Evolutionary conservation across 371 early-diverging fungal genomes (phyloP).

Genomic region (Batkoa obscura): DNA sequence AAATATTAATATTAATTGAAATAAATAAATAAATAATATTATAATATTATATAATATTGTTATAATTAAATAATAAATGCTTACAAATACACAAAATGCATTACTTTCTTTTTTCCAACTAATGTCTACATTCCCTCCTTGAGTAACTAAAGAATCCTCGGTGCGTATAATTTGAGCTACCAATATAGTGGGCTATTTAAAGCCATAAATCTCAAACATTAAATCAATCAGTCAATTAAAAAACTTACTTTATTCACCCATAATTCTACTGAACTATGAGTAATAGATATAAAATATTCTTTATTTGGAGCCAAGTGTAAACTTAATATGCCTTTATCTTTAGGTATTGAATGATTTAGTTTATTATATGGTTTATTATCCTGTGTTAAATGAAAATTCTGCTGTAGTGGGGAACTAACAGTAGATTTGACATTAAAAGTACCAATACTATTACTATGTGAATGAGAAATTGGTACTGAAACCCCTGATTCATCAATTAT

Average conservation of each 20-base stretch:
- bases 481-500: no score
- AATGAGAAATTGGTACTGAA: no score
- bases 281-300: neutral
- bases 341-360: neutral
- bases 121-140: neutral
- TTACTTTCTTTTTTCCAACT: neutral
- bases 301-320: neutral
- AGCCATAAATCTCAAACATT: neutral
- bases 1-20: neutral
- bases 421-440: no score
- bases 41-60: neutral
- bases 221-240: neutral
- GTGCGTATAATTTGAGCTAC: neutral
- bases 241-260: neutral
- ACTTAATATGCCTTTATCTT: neutral
- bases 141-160: neutral
- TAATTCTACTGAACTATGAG: conserved; percentile 1
- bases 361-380: no score
- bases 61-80: neutral
- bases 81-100: conserved; percentile 4
- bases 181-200: conserved; percentile 1
- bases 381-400: no score
- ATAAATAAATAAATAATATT: neutral
- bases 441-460: no score
- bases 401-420: no score